Evolutionary conservation across 2,329 filamentous ascomycete species (phyloP).

Genomic region (Pseudogymnoascus sp.): DNA sequence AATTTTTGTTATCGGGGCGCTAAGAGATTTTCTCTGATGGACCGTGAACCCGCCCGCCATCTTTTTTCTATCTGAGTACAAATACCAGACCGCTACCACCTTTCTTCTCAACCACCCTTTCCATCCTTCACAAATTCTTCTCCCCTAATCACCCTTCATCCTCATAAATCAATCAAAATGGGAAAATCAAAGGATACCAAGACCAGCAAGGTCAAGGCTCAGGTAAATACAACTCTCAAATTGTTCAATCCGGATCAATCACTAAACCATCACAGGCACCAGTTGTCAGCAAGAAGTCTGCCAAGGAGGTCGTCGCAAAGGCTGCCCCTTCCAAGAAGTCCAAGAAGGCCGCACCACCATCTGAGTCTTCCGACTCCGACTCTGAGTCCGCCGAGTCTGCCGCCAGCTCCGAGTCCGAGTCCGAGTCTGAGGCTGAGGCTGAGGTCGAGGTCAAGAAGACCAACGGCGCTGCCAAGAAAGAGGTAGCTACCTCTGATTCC

Average conservation of each 20-base stretch:
- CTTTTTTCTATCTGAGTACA: slow-evolving; percentile 17
- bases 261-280: slow-evolving; percentile 61
- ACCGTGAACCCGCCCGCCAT: slow-evolving; percentile 18
- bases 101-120: slow-evolving; percentile 12
- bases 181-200: slow-evolving; percentile 61
- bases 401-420: slow-evolving; percentile 29
- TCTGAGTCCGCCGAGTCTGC: slow-evolving; percentile 34
- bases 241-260: slow-evolving; percentile 60
- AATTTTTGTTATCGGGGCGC: slow-evolving; percentile 11
- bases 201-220: slow-evolving; percentile 45
- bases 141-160: slow-evolving; percentile 6
- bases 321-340: slow-evolving; percentile 39
- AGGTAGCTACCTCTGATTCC: slow-evolving; percentile 32
- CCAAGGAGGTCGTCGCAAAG: slow-evolving; percentile 49
- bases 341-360: slow-evolving; percentile 43
- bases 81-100: slow-evolving; percentile 17
- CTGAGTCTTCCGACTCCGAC: slow-evolving; percentile 38
- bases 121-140: slow-evolving; percentile 14
- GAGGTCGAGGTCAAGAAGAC: slow-evolving; percentile 31
- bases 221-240: slow-evolving; percentile 43
- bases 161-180: slow-evolving; percentile 42
- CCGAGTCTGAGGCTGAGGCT: slow-evolving; percentile 25
- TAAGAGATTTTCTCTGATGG: slow-evolving; percentile 9
- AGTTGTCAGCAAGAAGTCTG: slow-evolving; percentile 60
- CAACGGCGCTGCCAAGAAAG: slow-evolving; percentile 27